Base-by-base conservation (phyloP, 2,329 filamentous ascomycete species). In the Thelonectria olida region DNA sequence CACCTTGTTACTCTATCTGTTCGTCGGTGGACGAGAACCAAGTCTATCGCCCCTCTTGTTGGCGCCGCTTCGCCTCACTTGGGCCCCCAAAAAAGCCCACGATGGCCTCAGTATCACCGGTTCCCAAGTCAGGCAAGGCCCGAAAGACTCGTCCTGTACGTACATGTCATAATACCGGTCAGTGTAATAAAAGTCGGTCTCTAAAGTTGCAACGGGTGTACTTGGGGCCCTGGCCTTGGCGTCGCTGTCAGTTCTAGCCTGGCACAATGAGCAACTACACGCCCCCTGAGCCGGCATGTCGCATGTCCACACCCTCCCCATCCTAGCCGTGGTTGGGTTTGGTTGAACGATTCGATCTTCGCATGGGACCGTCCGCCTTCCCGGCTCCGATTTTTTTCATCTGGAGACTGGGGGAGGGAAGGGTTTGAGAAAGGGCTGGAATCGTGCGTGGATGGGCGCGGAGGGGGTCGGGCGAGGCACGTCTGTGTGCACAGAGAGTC, bases 311-410 rank as follows among this genome's bases (percentile, higher is more conserved):
- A 45, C 56, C 39, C 47, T 23, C 51, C 56, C 44, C 38, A 54
- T 45, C 52, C 52, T 57, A 20, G 41, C 38, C 48, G 48, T 45
- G 54, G 58, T 61, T 52, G 49, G 56, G 49, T 44, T 58, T 52
- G 61, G 62, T 67, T 64, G 61, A 66, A 58, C 69, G 64, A 63
- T 67, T 55, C 65, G 69, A 72, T 72, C 69, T 72, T 72, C 66
- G 60, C 67, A 67, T 70, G 68, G 68, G 65, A 55, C 59, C 58
- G 57, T 62, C 59, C 60, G 58, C 64, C 50, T 70, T 67, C 58
- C 65, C 69, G 61, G 66, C 55, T 64, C 69, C 69, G 58, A 62
- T 69, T 66, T 70, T 68, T 64, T 62, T 69, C 60, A 63, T 63
- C 61, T 63, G 61, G 61, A 59, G 56, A 58, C 54, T 61, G 53